Percentiles rank a stretch among this genome's conserved stretches.
Evolutionary conservation across 164 flowering plant species (phyloP).

Genomic region (Vitis labrusca): DNA sequence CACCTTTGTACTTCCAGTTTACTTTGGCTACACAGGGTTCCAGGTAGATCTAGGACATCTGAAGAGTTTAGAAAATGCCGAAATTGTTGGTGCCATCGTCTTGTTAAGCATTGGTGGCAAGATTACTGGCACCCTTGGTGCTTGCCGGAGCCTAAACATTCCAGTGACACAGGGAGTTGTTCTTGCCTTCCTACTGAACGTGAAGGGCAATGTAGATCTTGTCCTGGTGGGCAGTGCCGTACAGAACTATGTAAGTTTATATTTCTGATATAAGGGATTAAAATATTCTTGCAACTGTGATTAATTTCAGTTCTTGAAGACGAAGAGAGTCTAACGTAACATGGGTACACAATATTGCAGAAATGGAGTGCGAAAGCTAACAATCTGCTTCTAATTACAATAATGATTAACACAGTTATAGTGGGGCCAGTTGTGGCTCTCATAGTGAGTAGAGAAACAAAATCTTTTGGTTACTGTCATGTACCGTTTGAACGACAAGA

Average conservation of each 20-base stretch:
- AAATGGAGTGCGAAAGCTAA: slow-evolving; percentile 17
- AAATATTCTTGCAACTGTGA: no score
- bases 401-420: slow-evolving; percentile 44
- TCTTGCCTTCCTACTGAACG: slow-evolving; percentile 45
- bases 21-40: slow-evolving; percentile 67
- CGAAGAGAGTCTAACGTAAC: background rate
- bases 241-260: slow-evolving; percentile 23
- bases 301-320: no score
- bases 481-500: slow-evolving; percentile 36
- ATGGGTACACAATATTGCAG: slow-evolving; percentile 11
- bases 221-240: slow-evolving; percentile 27
- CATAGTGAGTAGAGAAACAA: slow-evolving; percentile 36
- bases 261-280: no score
- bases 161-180: slow-evolving; percentile 45
- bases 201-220: slow-evolving; percentile 66
- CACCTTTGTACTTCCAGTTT: slow-evolving; percentile 60
- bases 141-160: slow-evolving; percentile 43
- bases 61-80: background rate
- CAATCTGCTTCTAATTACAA: slow-evolving; percentile 28
- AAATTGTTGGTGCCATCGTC: slow-evolving; percentile 20
- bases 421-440: slow-evolving; percentile 36
- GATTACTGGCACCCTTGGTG: slow-evolving; percentile 50
- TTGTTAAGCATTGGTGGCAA: slow-evolving; percentile 50
- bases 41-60: slow-evolving; percentile 29
- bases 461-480: slow-evolving; percentile 28